Evolutionary conservation across 2,329 filamentous ascomycete species (phyloP), one percentile per base, ranked within the genome.

Genomic region (Fusarium papillatum): DNA sequence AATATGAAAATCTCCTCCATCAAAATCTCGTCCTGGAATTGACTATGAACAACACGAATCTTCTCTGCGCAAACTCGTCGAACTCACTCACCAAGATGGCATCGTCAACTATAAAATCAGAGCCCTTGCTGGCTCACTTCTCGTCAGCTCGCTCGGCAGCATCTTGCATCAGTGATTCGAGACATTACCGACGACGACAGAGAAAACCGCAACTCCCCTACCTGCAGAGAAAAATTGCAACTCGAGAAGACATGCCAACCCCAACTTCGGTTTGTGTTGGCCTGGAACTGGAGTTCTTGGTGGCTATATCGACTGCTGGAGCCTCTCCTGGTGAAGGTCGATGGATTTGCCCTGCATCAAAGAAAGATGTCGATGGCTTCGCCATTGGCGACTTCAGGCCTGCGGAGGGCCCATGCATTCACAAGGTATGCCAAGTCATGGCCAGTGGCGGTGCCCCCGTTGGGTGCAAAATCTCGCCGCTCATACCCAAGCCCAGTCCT

Each of bases 231-330:
- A 31, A 16, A 19, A 29, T 24, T 29, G 38, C 39, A 39, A 41
- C 26, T 38, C 48, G 16, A 4, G 29, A 48, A 46, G 50, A 16
- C 24, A 71, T 78, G 76, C 3, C 36, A 26, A 41, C 39, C 19
- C 68, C 65, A 19, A 11, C 60, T 14, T 74, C 74, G 7, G 57
- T 80, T 50, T 75, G 68, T 8, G 39, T 81, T 17, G 80, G 80
- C 13, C 64, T 81, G 29, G 80, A 81, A 74, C 57, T 81, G 26
- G 80, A 81, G 65, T 81, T 81, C 43, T 70, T 81, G 61, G 73
- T 79, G 46, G 74, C 76, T 36, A 70, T 80, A 34, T 31, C 71
- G 72, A 62, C 48, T 57, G 16, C 24, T 50, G 29, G 41, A 66
- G 19, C n/a, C 6, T 14, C 29, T 8, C 53, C 53, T 61, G 36